A percentile compares a stretch with the other conserved stretches of the same genome.
Evolutionary conservation across 164 flowering plant genomes (phyloP).

Genomic region (Vitis rotundifolia): DNA sequence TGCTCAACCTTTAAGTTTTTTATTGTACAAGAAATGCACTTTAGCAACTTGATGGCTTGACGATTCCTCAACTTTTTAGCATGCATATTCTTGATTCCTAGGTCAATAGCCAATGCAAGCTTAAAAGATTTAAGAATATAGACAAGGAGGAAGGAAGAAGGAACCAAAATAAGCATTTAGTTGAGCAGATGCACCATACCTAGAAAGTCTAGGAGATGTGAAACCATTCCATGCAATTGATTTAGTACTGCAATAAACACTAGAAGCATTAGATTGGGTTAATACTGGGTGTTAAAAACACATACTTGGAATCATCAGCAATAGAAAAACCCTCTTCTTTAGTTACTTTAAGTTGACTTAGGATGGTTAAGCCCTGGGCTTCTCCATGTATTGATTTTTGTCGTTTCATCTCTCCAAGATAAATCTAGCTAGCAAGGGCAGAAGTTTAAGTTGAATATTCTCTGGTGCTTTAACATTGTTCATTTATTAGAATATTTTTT

Average conservation of each 20-base stretch:
- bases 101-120: background rate
- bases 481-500: no score
- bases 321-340: no score
- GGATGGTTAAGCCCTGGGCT: no score
- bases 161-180: background rate
- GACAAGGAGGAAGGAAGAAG: background rate
- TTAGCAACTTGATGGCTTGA: slow-evolving; percentile 13
- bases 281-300: no score
- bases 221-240: background rate
- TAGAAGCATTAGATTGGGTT: no score
- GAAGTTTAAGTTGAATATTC: no score
- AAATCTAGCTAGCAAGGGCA: no score
- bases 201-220: background rate
- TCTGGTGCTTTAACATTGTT: no score
- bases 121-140: background rate
- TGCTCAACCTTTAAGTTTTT: background rate
- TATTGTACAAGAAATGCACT: background rate
- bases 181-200: background rate
- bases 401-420: no score
- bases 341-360: no score
- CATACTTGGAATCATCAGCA: no score
- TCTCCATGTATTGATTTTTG: no score
- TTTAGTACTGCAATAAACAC: background rate
- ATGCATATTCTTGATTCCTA: slow-evolving; percentile 13
- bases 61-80: slow-evolving; percentile 12